Percentiles rank a stretch among this genome's conserved stretches.
These are phyloP conservation scores for Aspergillus tamarii DNA, from an alignment of 2,329 filamentous ascomycete species.

Conservation along the genomic window DNA sequence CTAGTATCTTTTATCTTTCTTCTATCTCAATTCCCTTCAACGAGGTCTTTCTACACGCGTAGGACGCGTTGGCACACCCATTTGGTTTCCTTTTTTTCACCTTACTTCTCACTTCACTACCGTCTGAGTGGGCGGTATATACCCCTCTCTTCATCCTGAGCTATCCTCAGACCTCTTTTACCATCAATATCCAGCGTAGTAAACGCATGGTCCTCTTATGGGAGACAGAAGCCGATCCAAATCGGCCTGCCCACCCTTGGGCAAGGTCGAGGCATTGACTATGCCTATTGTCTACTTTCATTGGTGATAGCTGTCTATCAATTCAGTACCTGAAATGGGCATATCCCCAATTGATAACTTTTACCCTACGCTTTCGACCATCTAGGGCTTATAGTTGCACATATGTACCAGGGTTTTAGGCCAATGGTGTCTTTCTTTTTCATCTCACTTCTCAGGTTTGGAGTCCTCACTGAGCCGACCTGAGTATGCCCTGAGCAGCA, in stretches of 20 bases:
- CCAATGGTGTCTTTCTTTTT: background rate
- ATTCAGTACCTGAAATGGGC: conserved; percentile 4
- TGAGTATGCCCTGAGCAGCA: background rate
- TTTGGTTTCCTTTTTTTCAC: background rate
- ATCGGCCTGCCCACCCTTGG: background rate
- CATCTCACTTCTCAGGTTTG: background rate
- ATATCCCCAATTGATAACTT: conserved; percentile 4
- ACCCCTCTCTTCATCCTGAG: conserved; percentile 1
- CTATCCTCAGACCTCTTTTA: conserved; percentile 1
- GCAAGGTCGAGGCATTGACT: background rate
- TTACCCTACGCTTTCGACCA: background rate
- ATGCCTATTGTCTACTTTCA: conserved; percentile 4
- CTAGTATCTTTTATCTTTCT: background rate
- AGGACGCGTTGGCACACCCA: background rate
- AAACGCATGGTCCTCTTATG: conserved; percentile 1
- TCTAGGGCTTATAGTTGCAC: background rate
- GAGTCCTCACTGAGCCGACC: background rate
- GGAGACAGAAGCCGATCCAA: conserved; percentile 2
- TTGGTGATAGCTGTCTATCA: conserved; percentile 4
- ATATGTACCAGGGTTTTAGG: background rate
- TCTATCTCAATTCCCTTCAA: background rate
- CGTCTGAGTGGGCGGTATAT: background rate
- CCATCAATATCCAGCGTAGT: conserved; percentile 3
- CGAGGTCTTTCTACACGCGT: background rate
- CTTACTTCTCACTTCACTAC: background rate